Evolutionary conservation across 2,329 filamentous ascomycete species (phyloP).

Genomic region (Colletotrichum tropicicola): DNA sequence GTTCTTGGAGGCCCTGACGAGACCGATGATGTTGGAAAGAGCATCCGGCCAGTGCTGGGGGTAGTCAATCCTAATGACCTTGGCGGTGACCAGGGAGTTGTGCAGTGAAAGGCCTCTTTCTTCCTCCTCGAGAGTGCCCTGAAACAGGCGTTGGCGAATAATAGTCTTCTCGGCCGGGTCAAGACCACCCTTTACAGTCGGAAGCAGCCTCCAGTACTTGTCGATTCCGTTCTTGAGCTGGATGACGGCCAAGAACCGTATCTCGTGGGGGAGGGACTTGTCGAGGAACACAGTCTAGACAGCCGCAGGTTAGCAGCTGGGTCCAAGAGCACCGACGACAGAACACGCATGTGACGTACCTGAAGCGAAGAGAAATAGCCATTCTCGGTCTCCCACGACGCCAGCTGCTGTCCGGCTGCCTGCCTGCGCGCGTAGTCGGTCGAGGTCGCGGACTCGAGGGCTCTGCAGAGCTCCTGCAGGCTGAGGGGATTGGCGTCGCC

Average conservation of each 20-base stretch:
- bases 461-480: slow-evolving; percentile 69
- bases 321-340: not conserved
- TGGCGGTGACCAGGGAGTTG: slow-evolving; percentile 87
- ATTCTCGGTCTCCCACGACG: slow-evolving; percentile 73
- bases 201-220: slow-evolving; percentile 84
- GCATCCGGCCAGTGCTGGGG: slow-evolving; percentile 83
- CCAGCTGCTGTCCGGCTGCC: slow-evolving; percentile 74
- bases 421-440: slow-evolving; percentile 71
- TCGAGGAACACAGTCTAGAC: slow-evolving; percentile 82
- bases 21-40: slow-evolving; percentile 66
- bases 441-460: slow-evolving; percentile 71
- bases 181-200: slow-evolving; percentile 67
- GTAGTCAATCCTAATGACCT: slow-evolving; percentile 89
- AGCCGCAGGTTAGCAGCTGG: slow-evolving; percentile 9
- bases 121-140: slow-evolving; percentile 80
- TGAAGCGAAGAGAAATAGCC: slow-evolving; percentile 76
- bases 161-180: slow-evolving; percentile 78
- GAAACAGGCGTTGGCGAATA: slow-evolving; percentile 79
- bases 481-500: slow-evolving; percentile 81
- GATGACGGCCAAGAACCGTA: slow-evolving; percentile 90
- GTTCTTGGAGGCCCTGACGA: slow-evolving; percentile 67
- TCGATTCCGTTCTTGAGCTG: slow-evolving; percentile 98
- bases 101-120: slow-evolving; percentile 82
- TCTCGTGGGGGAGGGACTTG: slow-evolving; percentile 76
- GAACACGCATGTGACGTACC: slow-evolving; percentile 51